Evolutionary conservation across 2,329 filamentous ascomycete genomes (phyloP).

Genomic region (Trichoderma gracile): DNA sequence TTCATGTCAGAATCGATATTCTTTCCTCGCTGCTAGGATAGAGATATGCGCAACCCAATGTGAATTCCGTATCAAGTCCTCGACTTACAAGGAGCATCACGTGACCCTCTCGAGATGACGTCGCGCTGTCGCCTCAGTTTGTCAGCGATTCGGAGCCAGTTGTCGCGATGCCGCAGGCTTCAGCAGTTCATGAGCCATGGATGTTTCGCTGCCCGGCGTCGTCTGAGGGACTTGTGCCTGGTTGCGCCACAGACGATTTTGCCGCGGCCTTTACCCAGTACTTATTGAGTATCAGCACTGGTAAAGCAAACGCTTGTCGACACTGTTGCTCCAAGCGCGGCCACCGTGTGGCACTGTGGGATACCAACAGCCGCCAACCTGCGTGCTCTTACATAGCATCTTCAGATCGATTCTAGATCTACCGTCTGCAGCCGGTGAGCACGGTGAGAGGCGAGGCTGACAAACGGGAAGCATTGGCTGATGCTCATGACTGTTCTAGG

Average conservation of each 20-base stretch:
- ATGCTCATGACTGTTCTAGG: background rate
- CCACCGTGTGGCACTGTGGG: conserved; percentile 5
- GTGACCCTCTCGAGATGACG: conserved; percentile 5
- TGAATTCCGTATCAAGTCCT: background rate
- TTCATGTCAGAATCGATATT: background rate
- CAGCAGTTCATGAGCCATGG: background rate
- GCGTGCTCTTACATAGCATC: background rate
- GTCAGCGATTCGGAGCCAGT: conserved; percentile 5
- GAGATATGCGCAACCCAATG: background rate
- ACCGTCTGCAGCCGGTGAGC: background rate
- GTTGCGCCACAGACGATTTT: background rate
- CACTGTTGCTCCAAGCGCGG: background rate
- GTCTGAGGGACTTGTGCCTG: conserved; percentile 7
- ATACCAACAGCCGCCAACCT: background rate
- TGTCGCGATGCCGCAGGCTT: conserved; percentile 3
- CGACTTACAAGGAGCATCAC: background rate
- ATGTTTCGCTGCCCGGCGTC: background rate
- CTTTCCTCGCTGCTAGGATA: background rate
- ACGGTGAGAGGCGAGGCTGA: background rate
- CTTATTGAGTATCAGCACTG: background rate
- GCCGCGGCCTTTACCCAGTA: background rate
- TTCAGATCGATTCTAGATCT: background rate
- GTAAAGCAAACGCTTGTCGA: background rate
- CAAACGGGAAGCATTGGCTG: background rate
- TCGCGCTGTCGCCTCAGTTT: background rate